A percentile compares a stretch with the other conserved stretches of the same genome.
Conservation (phyloP, 192 early-diverging fungal genomes). For the Phycomyces nitens region DNA sequence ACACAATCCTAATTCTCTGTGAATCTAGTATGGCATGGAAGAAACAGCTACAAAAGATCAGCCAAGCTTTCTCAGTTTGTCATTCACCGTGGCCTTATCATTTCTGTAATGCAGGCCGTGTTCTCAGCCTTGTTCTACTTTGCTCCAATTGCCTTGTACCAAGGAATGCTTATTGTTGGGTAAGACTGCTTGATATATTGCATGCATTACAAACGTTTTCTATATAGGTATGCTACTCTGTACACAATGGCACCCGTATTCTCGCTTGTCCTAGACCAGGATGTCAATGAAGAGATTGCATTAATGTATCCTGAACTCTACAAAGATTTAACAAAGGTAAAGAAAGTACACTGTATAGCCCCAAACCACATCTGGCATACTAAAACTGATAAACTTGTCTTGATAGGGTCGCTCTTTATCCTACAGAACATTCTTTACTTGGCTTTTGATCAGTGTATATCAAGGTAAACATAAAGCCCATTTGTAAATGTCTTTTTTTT, state of each 20-base stretch:
- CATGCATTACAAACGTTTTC: background rate
- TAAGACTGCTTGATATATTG: constrained; percentile 5
- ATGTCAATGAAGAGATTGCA: constrained; percentile 86
- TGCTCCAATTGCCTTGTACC: constrained; percentile 94
- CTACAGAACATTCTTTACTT: constrained; percentile 90
- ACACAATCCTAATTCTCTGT: background rate
- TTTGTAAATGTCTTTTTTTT: constrained; percentile 54
- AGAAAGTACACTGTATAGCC: background rate
- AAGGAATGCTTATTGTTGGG: constrained; percentile 82
- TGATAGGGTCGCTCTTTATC: constrained; percentile 84
- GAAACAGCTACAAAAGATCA: constrained; percentile 92
- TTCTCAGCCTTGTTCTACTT: constrained; percentile 96
- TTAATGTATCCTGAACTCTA: constrained; percentile 92
- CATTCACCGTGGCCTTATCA: constrained; percentile 95
- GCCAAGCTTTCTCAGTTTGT: constrained; percentile 95
- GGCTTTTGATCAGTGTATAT: constrained; percentile 93
- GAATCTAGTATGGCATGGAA: constrained; percentile 81
- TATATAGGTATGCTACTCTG: constrained; percentile 76
- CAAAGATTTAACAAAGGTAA: constrained; percentile 83
- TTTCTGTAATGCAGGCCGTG: constrained; percentile 96
- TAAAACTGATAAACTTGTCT: background rate
- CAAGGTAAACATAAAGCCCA: constrained; percentile 76
- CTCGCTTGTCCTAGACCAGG: constrained; percentile 88
- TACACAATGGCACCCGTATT: constrained; percentile 98
- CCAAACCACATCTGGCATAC: too few relatives aligned